Base-by-base conservation (phyloP, 148 eudicot species). In the Bassia scoparia region DNA sequence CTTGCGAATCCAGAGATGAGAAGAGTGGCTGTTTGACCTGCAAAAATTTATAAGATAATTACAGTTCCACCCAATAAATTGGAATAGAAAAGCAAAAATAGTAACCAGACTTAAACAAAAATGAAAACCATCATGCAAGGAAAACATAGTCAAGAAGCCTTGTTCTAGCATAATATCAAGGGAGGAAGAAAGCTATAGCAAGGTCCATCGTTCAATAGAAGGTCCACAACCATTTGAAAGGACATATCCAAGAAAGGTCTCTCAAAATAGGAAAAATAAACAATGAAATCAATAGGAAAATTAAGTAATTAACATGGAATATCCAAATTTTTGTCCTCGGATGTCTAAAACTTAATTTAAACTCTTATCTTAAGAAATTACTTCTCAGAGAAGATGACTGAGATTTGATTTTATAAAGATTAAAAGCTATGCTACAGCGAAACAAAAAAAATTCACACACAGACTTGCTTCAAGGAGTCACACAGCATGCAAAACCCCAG, bases 1-100 rank as follows among this genome's bases (percentile, higher is more conserved):
- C 97, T 87, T 81, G 85, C 84, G n/a, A 41, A 97, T n/a, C 98
- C 71, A n/a, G 98, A 93, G 35, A 93, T 87, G 78, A 93, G 88
- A 63, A 93, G 95, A 55, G 89, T 86, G 56, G 98, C 71, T 90
- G 97, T 76, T 83, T 87, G 70, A 93, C 82, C 98, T 93, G 90
- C 81, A 83, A 66, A 24, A 63, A 52, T 38, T 30, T 3, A 34
- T n/a, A 12, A n/a, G 3, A 71, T 5, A 50, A 38, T 61, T 30
- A 27, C 35, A 23, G 27, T 61, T 79, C 21, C 54, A 38, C 6
- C 3, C n/a, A 27, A 61, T n/a, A n/a, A 49, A 69, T 7, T 26
- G 21, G 35, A 20, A 63, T n/a, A 67, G 21, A 23, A 1, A 15
- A 20, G 61, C 16, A 7, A 41, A 69, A 37, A 43, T 24, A 23